phyloP scores from a whole-genome alignment of 192 early-diverging fungal species.

The Umbelopsis isabellina region DNA sequence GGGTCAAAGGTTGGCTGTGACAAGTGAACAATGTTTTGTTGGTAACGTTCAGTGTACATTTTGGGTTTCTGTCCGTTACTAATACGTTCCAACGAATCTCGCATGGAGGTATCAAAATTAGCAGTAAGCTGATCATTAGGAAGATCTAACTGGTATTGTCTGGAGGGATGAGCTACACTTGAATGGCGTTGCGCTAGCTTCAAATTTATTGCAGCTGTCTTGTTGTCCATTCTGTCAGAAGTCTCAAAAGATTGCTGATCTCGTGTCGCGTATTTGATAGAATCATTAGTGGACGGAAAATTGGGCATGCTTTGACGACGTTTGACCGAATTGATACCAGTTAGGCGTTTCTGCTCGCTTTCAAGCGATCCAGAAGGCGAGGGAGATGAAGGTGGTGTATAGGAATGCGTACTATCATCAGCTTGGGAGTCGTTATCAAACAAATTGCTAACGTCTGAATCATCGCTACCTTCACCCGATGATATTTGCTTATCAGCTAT shows the following conservation, averaged over 20 bases:
- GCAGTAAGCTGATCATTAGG: background rate
- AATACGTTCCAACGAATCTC: conserved; percentile 1
- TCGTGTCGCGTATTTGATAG: background rate
- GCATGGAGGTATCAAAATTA: background rate
- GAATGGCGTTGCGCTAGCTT: too few relatives aligned
- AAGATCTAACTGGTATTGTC: background rate
- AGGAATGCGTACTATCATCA: background rate
- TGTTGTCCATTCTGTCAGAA: too few relatives aligned
- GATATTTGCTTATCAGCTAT: background rate
- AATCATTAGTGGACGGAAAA: background rate
- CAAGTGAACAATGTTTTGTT: conserved; percentile 4
- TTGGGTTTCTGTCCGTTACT: conserved; percentile 2
- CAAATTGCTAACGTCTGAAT: conserved; percentile 8
- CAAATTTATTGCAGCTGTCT: too few relatives aligned
- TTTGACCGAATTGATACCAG: background rate
- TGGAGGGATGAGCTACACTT: background rate
- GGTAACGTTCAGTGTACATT: background rate
- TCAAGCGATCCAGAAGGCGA: conserved; percentile 2
- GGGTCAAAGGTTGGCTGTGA: background rate
- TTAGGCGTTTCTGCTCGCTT: background rate
- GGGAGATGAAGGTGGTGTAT: conserved; percentile 14
- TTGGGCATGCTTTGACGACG: conserved; percentile 16
- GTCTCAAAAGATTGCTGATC: background rate
- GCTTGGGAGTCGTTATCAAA: background rate
- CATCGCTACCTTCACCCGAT: background rate